phyloP scores from a whole-genome alignment of 164 flowering plant species.

The Macadamia tetraphylla region DNA sequence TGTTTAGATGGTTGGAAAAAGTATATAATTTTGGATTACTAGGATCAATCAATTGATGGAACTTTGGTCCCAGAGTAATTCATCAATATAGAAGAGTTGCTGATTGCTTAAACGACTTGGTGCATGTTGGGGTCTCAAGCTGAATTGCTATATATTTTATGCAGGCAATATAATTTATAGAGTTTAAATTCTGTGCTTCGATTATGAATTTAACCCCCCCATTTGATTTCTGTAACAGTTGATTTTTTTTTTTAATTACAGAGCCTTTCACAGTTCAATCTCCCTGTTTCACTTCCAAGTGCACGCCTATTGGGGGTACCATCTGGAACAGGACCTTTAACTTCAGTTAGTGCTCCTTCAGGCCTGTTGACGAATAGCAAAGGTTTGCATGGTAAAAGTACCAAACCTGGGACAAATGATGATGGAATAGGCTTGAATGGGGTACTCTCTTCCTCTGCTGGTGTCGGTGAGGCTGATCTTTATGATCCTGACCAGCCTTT shows the following conservation, averaged over 20 bases:
- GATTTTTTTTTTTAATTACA: conserved; percentile 26
- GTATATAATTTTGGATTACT: not conserved
- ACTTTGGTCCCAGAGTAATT: too few species aligned
- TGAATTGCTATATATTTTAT: not conserved
- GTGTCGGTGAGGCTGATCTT: conserved; percentile 56
- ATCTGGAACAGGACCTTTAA: conserved; percentile 46
- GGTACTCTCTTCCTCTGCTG: conserved; percentile 29
- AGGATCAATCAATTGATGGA: not conserved
- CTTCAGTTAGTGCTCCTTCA: conserved; percentile 43
- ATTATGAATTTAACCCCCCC: not conserved
- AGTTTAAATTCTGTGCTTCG: not conserved
- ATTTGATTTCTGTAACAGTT: not conserved
- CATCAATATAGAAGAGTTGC: not conserved
- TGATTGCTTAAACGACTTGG: not conserved
- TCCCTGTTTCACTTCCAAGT: conserved; percentile 81
- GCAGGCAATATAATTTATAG: not conserved
- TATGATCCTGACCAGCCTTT: conserved; percentile 98
- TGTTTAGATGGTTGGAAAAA: not conserved
- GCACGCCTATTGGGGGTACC: conserved; percentile 42
- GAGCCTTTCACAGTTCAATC: conserved; percentile 97
- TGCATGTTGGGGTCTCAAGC: not conserved
- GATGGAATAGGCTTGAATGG: conserved; percentile 39
- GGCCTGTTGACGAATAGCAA: conserved; percentile 33
- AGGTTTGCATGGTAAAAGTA: conserved; percentile 34
- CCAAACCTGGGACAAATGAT: conserved; percentile 40